Percentiles rank a stretch among this genome's conserved stretches.
Evolutionary conservation across 2,329 filamentous ascomycete species (phyloP).

Genomic region (Xylaria sp.): DNA sequence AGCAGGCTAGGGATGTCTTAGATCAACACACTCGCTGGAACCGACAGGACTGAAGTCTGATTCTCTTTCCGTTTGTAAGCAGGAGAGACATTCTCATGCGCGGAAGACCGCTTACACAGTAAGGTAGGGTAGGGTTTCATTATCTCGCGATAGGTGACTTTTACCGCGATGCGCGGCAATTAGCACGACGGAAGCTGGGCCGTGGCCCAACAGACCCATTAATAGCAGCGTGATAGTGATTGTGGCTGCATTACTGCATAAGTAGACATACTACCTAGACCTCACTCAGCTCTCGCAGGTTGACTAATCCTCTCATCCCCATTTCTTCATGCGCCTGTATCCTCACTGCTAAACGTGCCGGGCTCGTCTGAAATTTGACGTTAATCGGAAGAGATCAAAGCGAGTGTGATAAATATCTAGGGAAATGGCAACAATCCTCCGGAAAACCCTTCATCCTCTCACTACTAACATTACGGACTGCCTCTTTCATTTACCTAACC

Average conservation of each 20-base stretch:
- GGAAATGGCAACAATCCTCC: too few species aligned
- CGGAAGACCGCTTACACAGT: background rate
- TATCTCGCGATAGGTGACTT: background rate
- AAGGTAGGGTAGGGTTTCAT: background rate
- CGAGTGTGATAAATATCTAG: too few species aligned
- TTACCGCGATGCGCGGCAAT: background rate
- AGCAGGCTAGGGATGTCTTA: too few species aligned
- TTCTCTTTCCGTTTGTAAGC: background rate
- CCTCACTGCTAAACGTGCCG: too few species aligned
- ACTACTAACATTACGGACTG: too few species aligned
- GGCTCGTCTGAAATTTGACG: too few species aligned
- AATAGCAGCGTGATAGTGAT: conserved; percentile 27
- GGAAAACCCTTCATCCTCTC: too few species aligned
- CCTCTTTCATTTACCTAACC: too few species aligned
- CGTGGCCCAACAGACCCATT: background rate
- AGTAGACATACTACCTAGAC: background rate
- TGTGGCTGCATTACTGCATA: conserved; percentile 37
- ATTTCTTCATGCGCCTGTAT: too few species aligned
- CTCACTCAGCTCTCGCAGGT: background rate
- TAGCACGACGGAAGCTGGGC: conserved; percentile 4
- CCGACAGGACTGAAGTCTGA: background rate
- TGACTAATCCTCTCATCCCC: too few species aligned
- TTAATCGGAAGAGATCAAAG: too few species aligned
- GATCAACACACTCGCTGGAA: too few species aligned
- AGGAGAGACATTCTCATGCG: background rate